Base-by-base conservation (phyloP, 2,329 filamentous ascomycete species). In the Cladosporium sphaerospermum region DNA sequence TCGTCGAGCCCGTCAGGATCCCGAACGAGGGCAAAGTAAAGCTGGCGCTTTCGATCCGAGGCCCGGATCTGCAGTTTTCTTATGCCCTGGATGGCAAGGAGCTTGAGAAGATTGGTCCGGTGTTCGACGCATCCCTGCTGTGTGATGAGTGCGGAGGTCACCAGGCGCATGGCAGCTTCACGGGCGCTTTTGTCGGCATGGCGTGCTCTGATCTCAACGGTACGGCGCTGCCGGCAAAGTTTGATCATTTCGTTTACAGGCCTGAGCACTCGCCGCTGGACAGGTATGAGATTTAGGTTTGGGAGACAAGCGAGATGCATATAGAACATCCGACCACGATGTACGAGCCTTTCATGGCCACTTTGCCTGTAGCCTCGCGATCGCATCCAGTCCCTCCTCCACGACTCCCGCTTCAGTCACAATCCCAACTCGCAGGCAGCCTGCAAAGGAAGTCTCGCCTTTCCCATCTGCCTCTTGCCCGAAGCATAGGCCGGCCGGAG, bases 371-470 rank as follows among this genome's bases (percentile, higher is more conserved):
- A 54, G n/a, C 37, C 40, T 28, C 28, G 43, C 31, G 23, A 54
- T 44, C 9, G 31, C 69, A 47, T 36, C 57, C 44, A 67, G 59
- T 52, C 66, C 60, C 52, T 61, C 66, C 39, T 58, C 14, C 54
- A 63, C 50, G 19, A 34, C 34, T 36, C 39, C 54, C 23, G 32
- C 54, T 28, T 28, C 41, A 14, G 16, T 45, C 31, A 39, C 54
- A 37, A 54, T 54, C 18, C 52, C 52, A 32, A 47, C 33, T n/a
- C 52, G 43, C 31, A 54, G 32, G 23, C 41, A 49, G 6, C 52
- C 52, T 13, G 10, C 37, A 16, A 54, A 34, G 44, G 47, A 45
- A 28, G 52, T 54, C 14, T 19, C 14, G 9, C 52, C 52, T 10
- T 8, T 16, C 11, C 52, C 52, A 44, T 54, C 52, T 14, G 52